Evolutionary conservation across 2,329 filamentous ascomycete species (phyloP).

Genomic region (Neonectria faginata): DNA sequence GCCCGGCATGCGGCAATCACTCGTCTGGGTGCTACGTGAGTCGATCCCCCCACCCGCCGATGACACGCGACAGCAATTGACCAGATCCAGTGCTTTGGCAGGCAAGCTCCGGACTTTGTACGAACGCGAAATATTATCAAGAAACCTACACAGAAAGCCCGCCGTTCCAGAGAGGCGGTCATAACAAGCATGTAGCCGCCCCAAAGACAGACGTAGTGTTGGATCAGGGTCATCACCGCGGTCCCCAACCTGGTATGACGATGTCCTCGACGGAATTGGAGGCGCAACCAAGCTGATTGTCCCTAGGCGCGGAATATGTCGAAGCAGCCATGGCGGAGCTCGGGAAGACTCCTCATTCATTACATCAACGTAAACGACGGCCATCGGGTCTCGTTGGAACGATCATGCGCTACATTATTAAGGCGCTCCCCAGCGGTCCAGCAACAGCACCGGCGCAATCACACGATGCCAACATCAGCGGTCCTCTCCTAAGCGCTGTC

Average conservation of each 20-base stretch:
- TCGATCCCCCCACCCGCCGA: conserved; percentile 14
- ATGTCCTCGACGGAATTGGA: background rate
- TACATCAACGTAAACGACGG: conserved; percentile 58
- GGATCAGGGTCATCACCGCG: conserved; percentile 43
- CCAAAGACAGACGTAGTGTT: conserved; percentile 48
- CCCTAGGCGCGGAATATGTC: conserved; percentile 64
- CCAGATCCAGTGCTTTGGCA: conserved; percentile 60
- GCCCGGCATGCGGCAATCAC: conserved; percentile 56
- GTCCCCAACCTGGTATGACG: conserved; percentile 54
- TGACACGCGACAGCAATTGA: conserved; percentile 45
- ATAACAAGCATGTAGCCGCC: conserved; percentile 49
- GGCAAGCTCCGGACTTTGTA: conserved; percentile 52
- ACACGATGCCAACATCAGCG: conserved; percentile 51
- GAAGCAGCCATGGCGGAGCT: conserved; percentile 64
- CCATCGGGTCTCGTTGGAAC: conserved; percentile 58
- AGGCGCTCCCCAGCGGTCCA: conserved; percentile 63
- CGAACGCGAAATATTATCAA: conserved; percentile 55
- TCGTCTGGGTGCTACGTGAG: conserved; percentile 57
- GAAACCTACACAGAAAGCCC: conserved; percentile 47
- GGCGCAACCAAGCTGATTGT: conserved; percentile 30
- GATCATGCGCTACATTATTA: conserved; percentile 58
- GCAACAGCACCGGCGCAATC: conserved; percentile 59
- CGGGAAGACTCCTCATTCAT: conserved; percentile 60
- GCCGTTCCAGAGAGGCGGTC: conserved; percentile 40
- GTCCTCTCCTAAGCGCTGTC: conserved; percentile 63